Base-by-base conservation (phyloP, 2,329 filamentous ascomycete species). In the Beauveria brongniartii region DNA sequence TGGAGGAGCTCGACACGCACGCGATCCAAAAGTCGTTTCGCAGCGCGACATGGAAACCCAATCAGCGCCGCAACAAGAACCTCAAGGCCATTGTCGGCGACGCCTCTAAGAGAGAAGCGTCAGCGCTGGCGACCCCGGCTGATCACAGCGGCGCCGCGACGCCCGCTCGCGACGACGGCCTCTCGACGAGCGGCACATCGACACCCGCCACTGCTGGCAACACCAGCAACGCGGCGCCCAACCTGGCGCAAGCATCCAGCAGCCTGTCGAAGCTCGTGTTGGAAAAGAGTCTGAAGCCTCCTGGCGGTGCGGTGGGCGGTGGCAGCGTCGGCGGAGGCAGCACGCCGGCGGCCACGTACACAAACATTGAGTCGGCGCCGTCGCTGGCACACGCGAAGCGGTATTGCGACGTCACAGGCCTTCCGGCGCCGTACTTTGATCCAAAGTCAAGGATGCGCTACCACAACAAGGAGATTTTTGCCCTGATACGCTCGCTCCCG, bases 31-130 rank as follows among this genome's bases (percentile, higher is more conserved):
- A 95, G 77, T 89, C 86, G 69, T 99, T 97, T 80, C 92, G 93
- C 74, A 96, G 92, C 72, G 80, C 89, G 3, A 78, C 85, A 72
- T 99, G 94, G 94, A 92, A 90, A 71, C 91, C 94, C 18, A 91
- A 93, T 66, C 89, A 92, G 74, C 92, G 94, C 56, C 91, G 94
- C 75, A 99, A 99, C 84, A 99, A 99, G 80, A 97, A 96, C 75
- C 88, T 97, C 75, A 97, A 97, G 76, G 91, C 96, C 68, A 94
- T 99, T 64, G 82, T 99, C 63, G 89, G 91, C 63, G 94, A 99
- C 69, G 90, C 89, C 14, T 85, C 90, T 24, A 88, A 91, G 67
- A 91, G 89, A 71, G 93, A 97, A 78, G 91, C 91, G n/a, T 96
- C 92, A 3, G 82, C 90, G 41, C 81, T 92, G 70, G 91, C 89